These are phyloP conservation scores for Xanthoconium purpureum DNA, from an alignment of 768 basidiomycete species.

Conservation along the genomic window DNA sequence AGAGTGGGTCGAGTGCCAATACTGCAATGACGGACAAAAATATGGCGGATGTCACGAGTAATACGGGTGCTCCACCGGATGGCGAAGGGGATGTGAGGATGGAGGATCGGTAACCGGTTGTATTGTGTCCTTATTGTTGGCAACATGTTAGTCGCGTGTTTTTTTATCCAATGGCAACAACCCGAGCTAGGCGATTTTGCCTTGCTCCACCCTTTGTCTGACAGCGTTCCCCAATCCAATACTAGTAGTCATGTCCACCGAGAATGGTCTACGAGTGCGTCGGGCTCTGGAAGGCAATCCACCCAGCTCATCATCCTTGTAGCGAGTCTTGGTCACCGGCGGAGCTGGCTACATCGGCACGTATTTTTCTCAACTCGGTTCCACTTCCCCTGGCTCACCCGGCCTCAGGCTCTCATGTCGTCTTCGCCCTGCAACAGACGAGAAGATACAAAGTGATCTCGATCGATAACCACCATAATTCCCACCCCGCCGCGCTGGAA, in stretches of 20 bases:
- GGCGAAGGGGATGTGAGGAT: constrained; percentile 49
- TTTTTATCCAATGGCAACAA: not conserved
- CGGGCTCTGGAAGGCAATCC: not conserved
- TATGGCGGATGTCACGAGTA: constrained; percentile 19
- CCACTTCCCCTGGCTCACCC: constrained; percentile 11
- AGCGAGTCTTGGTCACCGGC: constrained; percentile 71
- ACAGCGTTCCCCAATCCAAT: not conserved
- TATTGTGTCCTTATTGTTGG: not conserved
- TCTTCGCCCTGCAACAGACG: constrained; percentile 81
- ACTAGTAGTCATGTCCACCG: constrained; percentile 27
- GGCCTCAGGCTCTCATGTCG: constrained; percentile 82
- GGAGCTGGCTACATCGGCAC: constrained; percentile 90
- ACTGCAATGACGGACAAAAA: constrained; percentile 24
- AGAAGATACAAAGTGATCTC: constrained; percentile 90
- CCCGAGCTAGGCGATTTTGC: not conserved
- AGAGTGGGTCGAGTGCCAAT: constrained; percentile 12
- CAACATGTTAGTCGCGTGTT: constrained; percentile 13
- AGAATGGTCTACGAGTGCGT: constrained; percentile 47
- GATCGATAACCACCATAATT: constrained; percentile 95
- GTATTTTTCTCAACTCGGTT: constrained; percentile 7
- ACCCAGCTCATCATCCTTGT: constrained; percentile 11
- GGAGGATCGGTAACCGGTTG: constrained; percentile 36
- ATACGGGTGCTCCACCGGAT: constrained; percentile 20
- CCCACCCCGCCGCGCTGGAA: constrained; percentile 67
- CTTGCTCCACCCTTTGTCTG: not conserved